Evolutionary conservation across 192 early-diverging fungal species (phyloP), one percentile per base, ranked within the genome.

Genomic region (Allomyces arbusculus): DNA sequence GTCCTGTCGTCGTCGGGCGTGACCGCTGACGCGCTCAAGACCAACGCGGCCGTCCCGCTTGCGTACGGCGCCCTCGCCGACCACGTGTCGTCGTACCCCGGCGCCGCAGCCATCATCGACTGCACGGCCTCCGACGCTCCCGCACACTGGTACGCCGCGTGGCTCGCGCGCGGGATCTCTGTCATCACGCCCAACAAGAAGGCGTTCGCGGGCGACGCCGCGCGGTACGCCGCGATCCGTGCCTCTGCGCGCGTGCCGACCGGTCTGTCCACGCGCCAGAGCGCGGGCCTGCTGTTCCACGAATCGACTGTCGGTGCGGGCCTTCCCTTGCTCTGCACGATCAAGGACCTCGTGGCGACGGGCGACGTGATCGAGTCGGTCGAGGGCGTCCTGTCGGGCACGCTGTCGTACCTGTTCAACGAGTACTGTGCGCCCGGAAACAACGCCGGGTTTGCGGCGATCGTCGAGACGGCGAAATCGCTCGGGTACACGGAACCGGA

Each of bases 131-230:
- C 81, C 73, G 85, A 90, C 64, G 65, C 74, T 10, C 77, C 97
- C 10, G 94, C 92, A 45, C 69, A 72, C 16, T 78, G 75, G 64
- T 99, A 99, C 74, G 92, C 94, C 28, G 63, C 70, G 25, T 95
- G 90, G 89, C 75, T 97, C 40, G 64, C 75, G 45, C 72, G 69
- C 65, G 92, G 94, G 24, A 73, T 95, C 61, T 86, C 88, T 69
- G 74, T 99, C 19, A 92, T 95, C 44, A 97, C 95, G 3, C 95
- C 95, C 55, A 99, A 99, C 87, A 99, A 99, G 78, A 95, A 95
- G 79, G 93, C 74, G 10, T 99, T 97, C 71, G 91, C 91, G 19
- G 84, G 87, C 45, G 72, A 84, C 44, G 50, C 85, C 26, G 67
- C 66, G 14, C 76, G 95, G 20, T 99, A 84, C 76, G 79, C 82